These are phyloP conservation scores for Oxyria digyna DNA, from an alignment of 148 eudicot species.

Conservation along the genomic window DNA sequence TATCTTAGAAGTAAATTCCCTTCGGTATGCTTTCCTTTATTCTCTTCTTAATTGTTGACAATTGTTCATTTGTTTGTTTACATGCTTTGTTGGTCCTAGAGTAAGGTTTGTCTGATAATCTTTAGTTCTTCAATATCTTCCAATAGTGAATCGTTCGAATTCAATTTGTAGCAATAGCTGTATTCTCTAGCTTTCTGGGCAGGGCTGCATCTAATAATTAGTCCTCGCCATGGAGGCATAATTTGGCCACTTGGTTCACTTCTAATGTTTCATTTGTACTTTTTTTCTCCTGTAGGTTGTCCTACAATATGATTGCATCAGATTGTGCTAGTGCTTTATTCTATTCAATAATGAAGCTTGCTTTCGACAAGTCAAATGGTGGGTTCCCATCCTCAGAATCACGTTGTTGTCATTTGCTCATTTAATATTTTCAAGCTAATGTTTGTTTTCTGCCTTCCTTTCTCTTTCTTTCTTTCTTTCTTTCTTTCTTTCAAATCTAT, in stretches of 20 bases:
- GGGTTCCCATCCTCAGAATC: conserved; percentile 20
- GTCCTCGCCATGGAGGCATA: background rate
- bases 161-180: background rate
- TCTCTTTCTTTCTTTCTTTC: background rate
- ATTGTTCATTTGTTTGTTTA: background rate
- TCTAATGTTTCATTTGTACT: background rate
- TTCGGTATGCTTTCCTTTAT: conserved; percentile 39
- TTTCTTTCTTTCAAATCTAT: background rate
- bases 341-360: conserved; percentile 77
- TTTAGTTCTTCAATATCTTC: background rate
- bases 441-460: background rate
- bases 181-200: background rate
- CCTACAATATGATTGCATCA: conserved; percentile 63
- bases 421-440: background rate
- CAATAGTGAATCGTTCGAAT: background rate
- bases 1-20: conserved; percentile 75
- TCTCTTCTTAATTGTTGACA: background rate
- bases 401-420: background rate
- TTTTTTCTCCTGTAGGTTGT: conserved; percentile 40
- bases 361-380: conserved; percentile 53
- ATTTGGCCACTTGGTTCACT: background rate
- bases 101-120: background rate
- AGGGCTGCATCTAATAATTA: background rate
- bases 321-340: conserved; percentile 88
- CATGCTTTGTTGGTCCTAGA: background rate